Conservation (phyloP, 441 rosid genomes). For the Eruca vesicaria region DNA sequence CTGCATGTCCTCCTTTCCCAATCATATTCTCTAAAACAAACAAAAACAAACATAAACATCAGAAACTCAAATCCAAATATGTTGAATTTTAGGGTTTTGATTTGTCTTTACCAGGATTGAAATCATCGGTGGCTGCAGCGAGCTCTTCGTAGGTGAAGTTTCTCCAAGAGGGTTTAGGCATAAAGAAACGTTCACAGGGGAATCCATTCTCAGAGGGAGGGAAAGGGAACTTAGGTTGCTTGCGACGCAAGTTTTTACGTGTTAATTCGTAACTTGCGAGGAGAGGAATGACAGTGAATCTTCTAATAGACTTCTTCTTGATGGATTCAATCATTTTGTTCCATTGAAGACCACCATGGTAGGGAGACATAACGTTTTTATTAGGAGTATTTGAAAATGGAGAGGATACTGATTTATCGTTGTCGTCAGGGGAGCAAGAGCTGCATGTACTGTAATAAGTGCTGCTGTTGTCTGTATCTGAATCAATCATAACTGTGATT, state of each 20-base stretch:
- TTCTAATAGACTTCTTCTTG: conserved; percentile 55
- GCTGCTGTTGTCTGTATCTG: conserved; percentile 39
- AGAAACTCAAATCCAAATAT: neutral
- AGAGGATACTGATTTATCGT: conserved; percentile 9
- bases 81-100: neutral
- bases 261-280: conserved; percentile 41
- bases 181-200: neutral
- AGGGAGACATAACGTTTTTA: conserved; percentile 24
- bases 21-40: conserved; percentile 63
- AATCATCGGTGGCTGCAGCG: conserved; percentile 67
- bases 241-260: conserved; percentile 38
- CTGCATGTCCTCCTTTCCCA: conserved; percentile 87
- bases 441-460: conserved; percentile 43
- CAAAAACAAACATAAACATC: neutral
- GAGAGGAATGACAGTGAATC: conserved; percentile 51
- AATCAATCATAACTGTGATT: conserved; percentile 29
- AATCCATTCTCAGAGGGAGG: neutral
- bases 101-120: conserved; percentile 54
- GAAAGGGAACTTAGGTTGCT: neutral
- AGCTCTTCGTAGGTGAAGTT: conserved; percentile 69
- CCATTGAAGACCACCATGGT: conserved; percentile 46
- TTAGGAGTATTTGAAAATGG: conserved; percentile 3
- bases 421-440: conserved; percentile 30
- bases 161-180: conserved; percentile 65
- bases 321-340: conserved; percentile 50